These are phyloP conservation scores for Komagataella pseudopastoris DNA, from an alignment of 805 yeast genomes.

Conservation along the genomic window DNA sequence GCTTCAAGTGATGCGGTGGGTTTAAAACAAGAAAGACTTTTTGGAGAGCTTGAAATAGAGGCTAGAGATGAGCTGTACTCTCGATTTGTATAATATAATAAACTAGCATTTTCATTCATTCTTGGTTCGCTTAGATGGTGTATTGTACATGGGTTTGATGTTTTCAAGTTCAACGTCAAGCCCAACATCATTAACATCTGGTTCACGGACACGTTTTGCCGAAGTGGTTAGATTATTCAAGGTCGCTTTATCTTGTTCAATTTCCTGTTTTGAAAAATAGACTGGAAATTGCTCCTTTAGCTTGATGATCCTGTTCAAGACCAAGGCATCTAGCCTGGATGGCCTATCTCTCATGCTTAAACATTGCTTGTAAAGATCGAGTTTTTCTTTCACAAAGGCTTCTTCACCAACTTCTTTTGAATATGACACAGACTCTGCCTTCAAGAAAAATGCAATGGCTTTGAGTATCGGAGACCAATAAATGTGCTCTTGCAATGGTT, in stretches of 20 bases:
- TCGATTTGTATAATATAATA: not conserved
- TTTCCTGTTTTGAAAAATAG: not conserved
- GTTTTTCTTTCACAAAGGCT: not conserved
- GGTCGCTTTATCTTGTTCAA: not conserved
- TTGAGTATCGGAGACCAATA: not conserved
- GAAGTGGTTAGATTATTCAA: not conserved
- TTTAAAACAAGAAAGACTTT: conserved; percentile 45
- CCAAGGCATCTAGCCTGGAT: not conserved
- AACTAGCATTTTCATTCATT: not conserved
- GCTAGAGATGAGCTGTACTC: not conserved
- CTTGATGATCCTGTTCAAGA: not conserved
- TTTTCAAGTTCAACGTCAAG: not conserved
- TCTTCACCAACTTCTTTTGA: not conserved
- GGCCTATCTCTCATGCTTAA: not conserved
- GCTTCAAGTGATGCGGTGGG: conserved; percentile 65
- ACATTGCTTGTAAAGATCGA: not conserved
- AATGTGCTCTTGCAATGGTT: not conserved
- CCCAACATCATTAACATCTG: not conserved
- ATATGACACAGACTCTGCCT: not conserved
- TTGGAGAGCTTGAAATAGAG: conserved; percentile 41
- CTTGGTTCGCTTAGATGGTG: not conserved
- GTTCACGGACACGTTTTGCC: not conserved
- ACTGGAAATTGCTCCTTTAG: not conserved
- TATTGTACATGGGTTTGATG: not conserved
- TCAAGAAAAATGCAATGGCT: not conserved